phyloP scores from a whole-genome alignment of 2,329 filamentous ascomycete species.

The Claviceps capensis region DNA sequence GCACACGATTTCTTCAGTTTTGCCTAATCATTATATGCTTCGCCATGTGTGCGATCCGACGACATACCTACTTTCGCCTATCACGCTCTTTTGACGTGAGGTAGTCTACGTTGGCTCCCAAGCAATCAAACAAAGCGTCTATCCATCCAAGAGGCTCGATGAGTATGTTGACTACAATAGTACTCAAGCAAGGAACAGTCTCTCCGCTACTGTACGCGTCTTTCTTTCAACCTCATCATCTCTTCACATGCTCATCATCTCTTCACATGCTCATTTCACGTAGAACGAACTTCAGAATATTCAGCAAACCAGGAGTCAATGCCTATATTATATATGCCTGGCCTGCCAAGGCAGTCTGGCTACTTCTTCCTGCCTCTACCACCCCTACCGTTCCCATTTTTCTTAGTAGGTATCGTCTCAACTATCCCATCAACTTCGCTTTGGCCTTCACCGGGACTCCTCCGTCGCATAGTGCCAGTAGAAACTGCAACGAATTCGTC shows the following conservation, averaged over 20 bases:
- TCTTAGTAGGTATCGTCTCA: slow-evolving; percentile 25
- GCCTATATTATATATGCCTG: not conserved
- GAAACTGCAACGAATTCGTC: slow-evolving; percentile 64
- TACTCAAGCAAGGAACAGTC: not conserved
- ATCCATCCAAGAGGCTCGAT: not conserved
- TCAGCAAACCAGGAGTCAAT: not conserved
- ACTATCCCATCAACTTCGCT: slow-evolving; percentile 45
- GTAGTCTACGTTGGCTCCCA: not conserved
- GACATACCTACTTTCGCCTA: not conserved
- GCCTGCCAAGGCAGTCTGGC: not conserved
- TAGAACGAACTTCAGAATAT: not conserved
- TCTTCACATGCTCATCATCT: not conserved
- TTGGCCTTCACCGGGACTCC: slow-evolving; percentile 63
- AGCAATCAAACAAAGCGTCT: not conserved
- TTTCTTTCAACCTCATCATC: too few relatives aligned
- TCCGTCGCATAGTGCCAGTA: slow-evolving; percentile 72
- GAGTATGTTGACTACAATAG: not conserved
- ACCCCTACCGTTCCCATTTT: slow-evolving; percentile 20
- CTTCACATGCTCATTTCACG: not conserved
- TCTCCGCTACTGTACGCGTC: not conserved
- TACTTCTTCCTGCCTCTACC: slow-evolving; percentile 29
- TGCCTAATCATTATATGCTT: too few relatives aligned
- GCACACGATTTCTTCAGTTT: too few relatives aligned
- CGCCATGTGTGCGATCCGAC: too few relatives aligned
- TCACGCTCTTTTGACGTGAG: not conserved